Percentiles rank a stretch among this genome's conserved stretches.
These are phyloP conservation scores for Penicillium sp. DNA, from an alignment of 2,329 filamentous ascomycete genomes.

Conservation along the genomic window DNA sequence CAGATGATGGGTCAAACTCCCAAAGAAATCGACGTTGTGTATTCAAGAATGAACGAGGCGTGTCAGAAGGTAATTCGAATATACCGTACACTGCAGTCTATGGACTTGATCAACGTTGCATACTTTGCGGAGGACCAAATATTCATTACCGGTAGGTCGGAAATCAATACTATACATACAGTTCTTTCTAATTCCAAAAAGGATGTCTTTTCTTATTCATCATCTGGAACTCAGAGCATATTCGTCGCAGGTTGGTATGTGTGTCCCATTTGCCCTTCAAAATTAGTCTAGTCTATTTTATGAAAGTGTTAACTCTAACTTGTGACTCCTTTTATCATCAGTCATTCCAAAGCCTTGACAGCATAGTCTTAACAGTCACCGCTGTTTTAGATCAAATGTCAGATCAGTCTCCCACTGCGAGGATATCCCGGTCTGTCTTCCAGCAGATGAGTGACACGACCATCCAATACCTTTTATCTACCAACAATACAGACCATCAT, in stretches of 20 bases:
- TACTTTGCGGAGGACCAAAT: not conserved
- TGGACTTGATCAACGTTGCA: not conserved
- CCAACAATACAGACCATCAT: not conserved
- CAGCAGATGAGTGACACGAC: not conserved
- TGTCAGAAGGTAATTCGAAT: not conserved
- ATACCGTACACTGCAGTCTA: not conserved
- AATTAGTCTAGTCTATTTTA: not conserved
- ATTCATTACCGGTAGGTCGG: not conserved
- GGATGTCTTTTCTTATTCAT: not conserved
- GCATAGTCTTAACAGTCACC: not conserved
- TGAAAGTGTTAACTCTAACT: not conserved
- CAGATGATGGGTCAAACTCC: not conserved
- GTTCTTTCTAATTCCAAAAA: not conserved
- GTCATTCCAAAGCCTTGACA: not conserved
- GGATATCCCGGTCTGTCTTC: not conserved
- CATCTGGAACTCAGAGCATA: not conserved
- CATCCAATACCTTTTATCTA: not conserved
- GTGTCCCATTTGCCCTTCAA: not conserved
- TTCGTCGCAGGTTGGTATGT: not conserved
- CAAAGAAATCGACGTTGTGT: not conserved
- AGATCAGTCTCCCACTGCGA: not conserved
- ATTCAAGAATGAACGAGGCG: not conserved
- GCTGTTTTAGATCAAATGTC: not conserved
- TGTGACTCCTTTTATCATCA: not conserved
- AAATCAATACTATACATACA: no score